Conservation (phyloP, 768 basidiomycete genomes). For the Pisolithus tinctorius region DNA sequence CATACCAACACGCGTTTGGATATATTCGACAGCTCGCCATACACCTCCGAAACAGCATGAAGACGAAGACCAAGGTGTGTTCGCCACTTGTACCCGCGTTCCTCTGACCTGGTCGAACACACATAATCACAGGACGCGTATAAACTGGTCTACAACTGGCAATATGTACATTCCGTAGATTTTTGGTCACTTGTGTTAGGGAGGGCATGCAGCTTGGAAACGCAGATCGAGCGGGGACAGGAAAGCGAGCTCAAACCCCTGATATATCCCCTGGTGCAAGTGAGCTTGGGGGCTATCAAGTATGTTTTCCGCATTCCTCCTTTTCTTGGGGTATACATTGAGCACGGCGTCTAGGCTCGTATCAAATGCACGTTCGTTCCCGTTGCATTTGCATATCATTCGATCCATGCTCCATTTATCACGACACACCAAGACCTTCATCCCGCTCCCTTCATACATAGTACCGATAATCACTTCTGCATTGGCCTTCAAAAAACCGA, state of each 20-base stretch:
- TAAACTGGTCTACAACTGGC: slow-evolving; percentile 98
- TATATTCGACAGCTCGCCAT: slow-evolving; percentile 95
- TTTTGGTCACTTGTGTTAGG: slow-evolving; percentile 92
- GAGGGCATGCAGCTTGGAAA: slow-evolving; percentile 63
- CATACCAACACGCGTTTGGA: slow-evolving; percentile 93
- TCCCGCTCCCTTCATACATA: slow-evolving; percentile 83
- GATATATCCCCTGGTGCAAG: slow-evolving; percentile 93
- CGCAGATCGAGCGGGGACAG: slow-evolving; percentile 41
- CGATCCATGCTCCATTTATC: slow-evolving; percentile 85
- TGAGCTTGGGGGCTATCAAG: slow-evolving; percentile 90
- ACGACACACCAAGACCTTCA: slow-evolving; percentile 75
- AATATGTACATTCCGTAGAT: slow-evolving; percentile 91
- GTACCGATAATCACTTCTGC: slow-evolving; percentile 79
- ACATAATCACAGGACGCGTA: slow-evolving; percentile 63
- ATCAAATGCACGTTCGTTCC: slow-evolving; percentile 86
- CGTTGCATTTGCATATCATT: slow-evolving; percentile 88
- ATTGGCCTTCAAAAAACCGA: slow-evolving; percentile 66
- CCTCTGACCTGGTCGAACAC: slow-evolving; percentile 6
- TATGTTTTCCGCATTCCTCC: slow-evolving; percentile 32
- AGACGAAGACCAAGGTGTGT: slow-evolving; percentile 73
- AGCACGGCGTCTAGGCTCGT: slow-evolving; percentile 57
- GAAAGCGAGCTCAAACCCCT: slow-evolving; percentile 82
- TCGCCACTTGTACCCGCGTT: not conserved
- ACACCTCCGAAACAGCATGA: slow-evolving; percentile 87
- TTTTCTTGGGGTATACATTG: not conserved